phyloP scores from a whole-genome alignment of 2,329 filamentous ascomycete genomes.

The Ophiostoma populinum region DNA sequence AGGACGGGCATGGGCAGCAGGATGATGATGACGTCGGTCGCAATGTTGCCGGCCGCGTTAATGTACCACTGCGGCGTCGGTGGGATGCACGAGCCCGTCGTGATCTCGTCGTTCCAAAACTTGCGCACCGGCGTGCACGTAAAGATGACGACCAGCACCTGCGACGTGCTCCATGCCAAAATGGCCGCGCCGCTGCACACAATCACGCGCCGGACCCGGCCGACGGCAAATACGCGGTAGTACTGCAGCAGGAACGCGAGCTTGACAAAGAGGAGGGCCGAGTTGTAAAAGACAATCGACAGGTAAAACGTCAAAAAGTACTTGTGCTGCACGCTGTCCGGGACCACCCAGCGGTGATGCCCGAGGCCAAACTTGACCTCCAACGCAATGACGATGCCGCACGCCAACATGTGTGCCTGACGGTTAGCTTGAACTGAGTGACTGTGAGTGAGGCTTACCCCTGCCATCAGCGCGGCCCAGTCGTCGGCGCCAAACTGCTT shows the following conservation, averaged over 20 bases:
- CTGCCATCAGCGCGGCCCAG: neutral
- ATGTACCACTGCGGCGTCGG: slow-evolving; percentile 20
- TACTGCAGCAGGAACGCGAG: slow-evolving; percentile 3
- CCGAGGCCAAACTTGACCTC: slow-evolving; percentile 5
- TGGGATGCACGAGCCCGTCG: slow-evolving; percentile 16
- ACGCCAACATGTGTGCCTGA: no score
- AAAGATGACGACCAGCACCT: slow-evolving; percentile 14
- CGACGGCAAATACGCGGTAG: slow-evolving; percentile 4
- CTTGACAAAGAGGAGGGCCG: slow-evolving; percentile 1
- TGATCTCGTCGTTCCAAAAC: slow-evolving; percentile 17
- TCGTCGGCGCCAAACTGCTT: neutral
- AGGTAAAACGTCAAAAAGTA: no score
- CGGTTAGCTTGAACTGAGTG: no score
- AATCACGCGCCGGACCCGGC: slow-evolving; percentile 1
- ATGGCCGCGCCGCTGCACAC: neutral
- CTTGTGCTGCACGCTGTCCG: slow-evolving; percentile 1
- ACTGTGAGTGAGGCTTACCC: no score
- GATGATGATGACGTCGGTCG: slow-evolving; percentile 21
- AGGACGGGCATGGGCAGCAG: slow-evolving; percentile 20
- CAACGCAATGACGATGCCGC: no score
- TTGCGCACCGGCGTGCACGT: slow-evolving; percentile 19
- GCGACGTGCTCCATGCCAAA: slow-evolving; percentile 1
- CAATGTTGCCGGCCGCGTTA: slow-evolving; percentile 21
- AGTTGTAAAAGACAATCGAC: slow-evolving; percentile 2
- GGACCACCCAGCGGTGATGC: neutral